Evolutionary conservation across 2,329 filamentous ascomycete genomes (phyloP).

Genomic region (Keithomyces neogunnii): DNA sequence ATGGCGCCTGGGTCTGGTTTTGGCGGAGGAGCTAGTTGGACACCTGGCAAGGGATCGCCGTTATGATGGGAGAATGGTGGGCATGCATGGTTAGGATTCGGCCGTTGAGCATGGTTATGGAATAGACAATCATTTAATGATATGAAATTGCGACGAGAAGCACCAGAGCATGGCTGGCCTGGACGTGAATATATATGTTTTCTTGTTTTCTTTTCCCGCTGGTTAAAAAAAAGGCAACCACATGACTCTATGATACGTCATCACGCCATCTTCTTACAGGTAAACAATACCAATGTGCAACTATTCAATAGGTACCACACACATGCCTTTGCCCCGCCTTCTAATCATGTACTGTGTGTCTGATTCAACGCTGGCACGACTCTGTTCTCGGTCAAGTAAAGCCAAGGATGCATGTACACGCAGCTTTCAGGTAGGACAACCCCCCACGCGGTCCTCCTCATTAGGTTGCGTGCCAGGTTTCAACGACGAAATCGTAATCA

Average conservation of each 20-base stretch:
- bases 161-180: not conserved
- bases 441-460: not conserved
- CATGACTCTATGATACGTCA: not conserved
- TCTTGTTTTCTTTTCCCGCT: not conserved
- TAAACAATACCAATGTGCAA: not conserved
- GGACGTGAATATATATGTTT: not conserved
- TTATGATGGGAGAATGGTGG: constrained; percentile 13
- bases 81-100: too few species aligned
- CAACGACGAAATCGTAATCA: not conserved
- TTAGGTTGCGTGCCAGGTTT: not conserved
- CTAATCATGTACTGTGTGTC: not conserved
- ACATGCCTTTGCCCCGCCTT: not conserved
- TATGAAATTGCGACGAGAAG: not conserved
- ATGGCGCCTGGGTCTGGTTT: constrained; percentile 27
- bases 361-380: not conserved
- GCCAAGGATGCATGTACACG: not conserved
- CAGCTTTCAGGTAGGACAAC: not conserved
- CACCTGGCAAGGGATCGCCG: constrained; percentile 36
- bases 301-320: not conserved
- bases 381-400: not conserved
- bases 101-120: too few species aligned
- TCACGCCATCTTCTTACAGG: not conserved
- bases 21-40: constrained; percentile 32
- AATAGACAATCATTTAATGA: too few species aligned
- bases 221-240: not conserved